phyloP scores from a whole-genome alignment of 495 filamentous ascomycete genomes.

The Penicillium herquei region DNA sequence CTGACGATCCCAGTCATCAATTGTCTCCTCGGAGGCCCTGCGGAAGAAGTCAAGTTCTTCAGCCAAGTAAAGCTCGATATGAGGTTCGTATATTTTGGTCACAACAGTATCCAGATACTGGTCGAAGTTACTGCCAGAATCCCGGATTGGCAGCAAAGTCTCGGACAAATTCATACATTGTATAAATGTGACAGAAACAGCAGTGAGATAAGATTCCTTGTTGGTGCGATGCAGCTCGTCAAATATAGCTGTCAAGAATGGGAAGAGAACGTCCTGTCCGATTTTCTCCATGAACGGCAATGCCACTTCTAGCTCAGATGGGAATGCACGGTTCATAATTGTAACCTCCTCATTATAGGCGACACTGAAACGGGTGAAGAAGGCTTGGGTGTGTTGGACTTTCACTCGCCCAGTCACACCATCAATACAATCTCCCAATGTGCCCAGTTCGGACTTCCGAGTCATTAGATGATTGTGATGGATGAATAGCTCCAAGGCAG shows the following conservation, averaged over 20 bases:
- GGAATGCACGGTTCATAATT: conserved; percentile 84
- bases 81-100: conserved; percentile 77
- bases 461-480: conserved; percentile 80
- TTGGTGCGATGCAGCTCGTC: conserved; percentile 82
- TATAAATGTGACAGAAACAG: conserved; percentile 81
- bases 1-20: conserved; percentile 85
- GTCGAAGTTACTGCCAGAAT: conserved; percentile 53
- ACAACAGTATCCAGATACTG: conserved; percentile 60
- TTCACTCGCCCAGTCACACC: conserved; percentile 56
- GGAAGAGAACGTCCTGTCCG: conserved; percentile 77
- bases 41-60: conserved; percentile 90
- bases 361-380: conserved; percentile 70
- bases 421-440: conserved; percentile 80
- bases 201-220: conserved; percentile 78
- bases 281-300: conserved; percentile 78
- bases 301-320: conserved; percentile 68
- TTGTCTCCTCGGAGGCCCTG: conserved; percentile 68
- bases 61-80: conserved; percentile 87
- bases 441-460: conserved; percentile 69
- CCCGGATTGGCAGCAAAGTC: conserved; percentile 63
- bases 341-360: conserved; percentile 82
- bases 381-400: conserved; percentile 72
- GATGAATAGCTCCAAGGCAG: conserved; percentile 80
- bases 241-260: conserved; percentile 82
- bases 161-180: conserved; percentile 74